These are phyloP conservation scores for Viola pubescens DNA, from an alignment of 441 rosid genomes.

Conservation along the genomic window DNA sequence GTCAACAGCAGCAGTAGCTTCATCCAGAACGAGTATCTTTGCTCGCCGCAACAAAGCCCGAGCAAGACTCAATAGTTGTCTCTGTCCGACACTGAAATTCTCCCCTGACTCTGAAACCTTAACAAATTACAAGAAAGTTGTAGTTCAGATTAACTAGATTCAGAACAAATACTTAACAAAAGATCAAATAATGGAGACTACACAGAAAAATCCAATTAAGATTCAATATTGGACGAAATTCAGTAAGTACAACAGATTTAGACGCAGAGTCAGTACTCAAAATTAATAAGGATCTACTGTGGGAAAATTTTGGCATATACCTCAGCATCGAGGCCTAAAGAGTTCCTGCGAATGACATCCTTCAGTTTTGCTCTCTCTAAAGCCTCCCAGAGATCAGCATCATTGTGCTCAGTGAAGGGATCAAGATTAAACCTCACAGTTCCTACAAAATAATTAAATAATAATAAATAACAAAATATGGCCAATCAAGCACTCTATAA, in stretches of 20 bases:
- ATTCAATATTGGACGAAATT: neutral
- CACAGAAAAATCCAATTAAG: neutral
- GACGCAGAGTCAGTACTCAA: too few species aligned
- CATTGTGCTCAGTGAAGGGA: constrained; percentile 87
- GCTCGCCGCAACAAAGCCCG: constrained; percentile 86
- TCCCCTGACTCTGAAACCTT: constrained; percentile 90
- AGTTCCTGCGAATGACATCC: constrained; percentile 68
- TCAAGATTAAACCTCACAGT: constrained; percentile 91
- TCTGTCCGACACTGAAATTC: constrained; percentile 91
- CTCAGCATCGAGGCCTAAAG: constrained; percentile 80
- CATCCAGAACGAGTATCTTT: constrained; percentile 94
- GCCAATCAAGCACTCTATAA: neutral
- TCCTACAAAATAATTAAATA: constrained; percentile 36
- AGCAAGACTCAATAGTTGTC: constrained; percentile 89
- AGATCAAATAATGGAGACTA: neutral
- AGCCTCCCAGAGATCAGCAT: constrained; percentile 91
- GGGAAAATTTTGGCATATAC: constrained; percentile 25
- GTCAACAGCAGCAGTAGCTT: constrained; percentile 97
- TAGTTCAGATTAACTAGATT: neutral
- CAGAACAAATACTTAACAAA: neutral
- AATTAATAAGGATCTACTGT: neutral
- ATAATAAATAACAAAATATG: constrained; percentile 1
- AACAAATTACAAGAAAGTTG: constrained; percentile 11
- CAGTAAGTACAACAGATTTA: neutral
- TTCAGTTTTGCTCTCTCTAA: constrained; percentile 89